These are phyloP conservation scores for Pyrenula massariospora DNA, from an alignment of 495 filamentous ascomycete genomes.

Conservation along the genomic window DNA sequence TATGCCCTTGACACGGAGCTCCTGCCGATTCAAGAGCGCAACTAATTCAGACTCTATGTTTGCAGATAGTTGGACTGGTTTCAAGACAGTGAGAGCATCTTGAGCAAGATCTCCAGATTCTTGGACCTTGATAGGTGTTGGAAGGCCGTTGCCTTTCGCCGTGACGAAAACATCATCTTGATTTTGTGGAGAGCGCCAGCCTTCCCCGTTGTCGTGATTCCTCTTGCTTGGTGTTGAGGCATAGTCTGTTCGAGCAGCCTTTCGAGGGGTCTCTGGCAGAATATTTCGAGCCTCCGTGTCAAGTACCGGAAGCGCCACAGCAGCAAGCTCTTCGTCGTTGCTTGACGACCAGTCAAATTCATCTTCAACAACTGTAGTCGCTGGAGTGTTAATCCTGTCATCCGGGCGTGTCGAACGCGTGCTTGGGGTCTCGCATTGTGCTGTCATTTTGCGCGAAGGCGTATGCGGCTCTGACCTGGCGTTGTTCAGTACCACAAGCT, in stretches of 20 bases:
- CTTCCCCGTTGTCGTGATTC: slow-evolving; percentile 27
- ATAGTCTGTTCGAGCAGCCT: slow-evolving; percentile 29
- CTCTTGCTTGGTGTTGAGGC: slow-evolving; percentile 42
- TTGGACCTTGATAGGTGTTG: slow-evolving; percentile 9
- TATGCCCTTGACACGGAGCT: slow-evolving; percentile 43
- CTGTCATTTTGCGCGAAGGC: slow-evolving; percentile 7
- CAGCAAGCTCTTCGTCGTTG: slow-evolving; percentile 20
- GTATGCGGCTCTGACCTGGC: slow-evolving; percentile 26
- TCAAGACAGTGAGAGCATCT: slow-evolving; percentile 38
- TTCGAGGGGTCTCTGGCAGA: slow-evolving; percentile 30
- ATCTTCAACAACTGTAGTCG: slow-evolving; percentile 6
- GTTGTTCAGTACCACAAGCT: slow-evolving; percentile 36
- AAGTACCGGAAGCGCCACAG: slow-evolving; percentile 1
- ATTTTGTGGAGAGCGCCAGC: slow-evolving; percentile 1
- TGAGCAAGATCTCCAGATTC: slow-evolving; percentile 34
- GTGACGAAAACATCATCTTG: slow-evolving; percentile 15
- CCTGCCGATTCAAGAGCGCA: slow-evolving; percentile 40
- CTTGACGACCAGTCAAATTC: slow-evolving; percentile 34
- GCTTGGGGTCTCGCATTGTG: slow-evolving; percentile 8
- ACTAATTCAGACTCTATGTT: slow-evolving; percentile 29
- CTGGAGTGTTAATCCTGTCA: background rate
- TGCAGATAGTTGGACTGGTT: slow-evolving; percentile 30
- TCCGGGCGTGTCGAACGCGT: background rate
- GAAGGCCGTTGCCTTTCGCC: background rate
- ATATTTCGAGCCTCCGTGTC: background rate